Evolutionary conservation across 2,329 filamentous ascomycete genomes (phyloP).

Genomic region (Leptodontidium sp.): DNA sequence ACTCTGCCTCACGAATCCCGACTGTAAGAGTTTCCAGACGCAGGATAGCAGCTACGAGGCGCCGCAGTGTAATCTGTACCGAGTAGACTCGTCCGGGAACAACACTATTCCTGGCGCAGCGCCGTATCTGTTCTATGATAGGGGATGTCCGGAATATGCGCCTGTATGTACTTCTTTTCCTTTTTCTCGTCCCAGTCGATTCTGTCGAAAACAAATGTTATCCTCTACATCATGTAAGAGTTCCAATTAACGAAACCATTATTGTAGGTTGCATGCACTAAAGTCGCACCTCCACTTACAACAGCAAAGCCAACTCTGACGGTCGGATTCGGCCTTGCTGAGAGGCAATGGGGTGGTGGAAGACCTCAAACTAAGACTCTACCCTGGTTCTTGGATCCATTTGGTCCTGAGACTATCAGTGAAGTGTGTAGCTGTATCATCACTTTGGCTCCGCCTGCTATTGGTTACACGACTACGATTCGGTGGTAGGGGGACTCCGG

Average conservation of each 20-base stretch:
- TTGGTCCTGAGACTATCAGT: conserved; percentile 10
- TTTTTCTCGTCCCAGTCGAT: neutral
- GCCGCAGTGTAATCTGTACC: conserved; percentile 34
- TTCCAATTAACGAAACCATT: too few relatives aligned
- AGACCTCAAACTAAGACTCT: neutral
- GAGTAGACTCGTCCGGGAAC: conserved; percentile 12
- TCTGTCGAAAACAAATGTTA: neutral
- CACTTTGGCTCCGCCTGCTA: conserved; percentile 3
- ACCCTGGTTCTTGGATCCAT: conserved; percentile 23
- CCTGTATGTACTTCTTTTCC: conserved; percentile 23
- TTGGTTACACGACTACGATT: conserved; percentile 11
- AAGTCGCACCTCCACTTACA: neutral
- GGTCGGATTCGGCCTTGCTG: neutral
- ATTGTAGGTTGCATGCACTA: neutral
- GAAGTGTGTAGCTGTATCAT: conserved; percentile 22
- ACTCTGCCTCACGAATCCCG: conserved; percentile 29
- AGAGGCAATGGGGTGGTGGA: neutral
- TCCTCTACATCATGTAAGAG: too few relatives aligned
- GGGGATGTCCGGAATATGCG: conserved; percentile 28
- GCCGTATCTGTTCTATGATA: conserved; percentile 32
- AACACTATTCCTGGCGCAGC: conserved; percentile 27
- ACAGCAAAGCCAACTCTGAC: neutral
- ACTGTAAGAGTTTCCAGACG: conserved; percentile 33
- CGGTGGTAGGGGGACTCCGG: neutral
- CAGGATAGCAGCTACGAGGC: conserved; percentile 21